Percentiles rank a stretch among this genome's conserved stretches.
Conservation (phyloP, 805 yeast species). For the Teunomyces pallodes region DNA sequence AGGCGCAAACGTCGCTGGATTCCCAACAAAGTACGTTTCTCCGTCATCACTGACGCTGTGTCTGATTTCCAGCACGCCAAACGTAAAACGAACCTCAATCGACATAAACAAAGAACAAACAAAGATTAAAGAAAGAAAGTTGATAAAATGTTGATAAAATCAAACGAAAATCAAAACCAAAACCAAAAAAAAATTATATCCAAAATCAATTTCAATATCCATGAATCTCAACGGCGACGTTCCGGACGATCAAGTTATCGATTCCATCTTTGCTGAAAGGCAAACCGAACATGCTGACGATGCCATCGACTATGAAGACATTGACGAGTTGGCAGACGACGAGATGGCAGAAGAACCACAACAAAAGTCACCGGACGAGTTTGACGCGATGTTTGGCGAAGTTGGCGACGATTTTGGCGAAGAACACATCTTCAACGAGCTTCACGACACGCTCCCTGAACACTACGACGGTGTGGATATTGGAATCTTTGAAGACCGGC, state of each 20-base stretch:
- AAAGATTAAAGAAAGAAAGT: background rate
- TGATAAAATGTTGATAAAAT: background rate
- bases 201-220: background rate
- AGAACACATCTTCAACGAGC: conserved; percentile 18
- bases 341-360: conserved; percentile 63
- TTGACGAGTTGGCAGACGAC: conserved; percentile 92
- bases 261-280: conserved; percentile 34
- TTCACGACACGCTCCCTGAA: conserved; percentile 12
- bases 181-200: background rate
- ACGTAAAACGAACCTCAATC: background rate
- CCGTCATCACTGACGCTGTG: background rate
- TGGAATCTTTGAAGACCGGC: conserved; percentile 9
- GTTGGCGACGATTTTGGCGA: conserved; percentile 21
- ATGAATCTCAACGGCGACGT: conserved; percentile 18
- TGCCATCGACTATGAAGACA: conserved; percentile 92
- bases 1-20: conserved; percentile 10
- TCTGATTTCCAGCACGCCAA: conserved; percentile 9
- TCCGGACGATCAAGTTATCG: conserved; percentile 38
- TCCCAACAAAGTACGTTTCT: conserved; percentile 17
- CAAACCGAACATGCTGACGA: conserved; percentile 76
- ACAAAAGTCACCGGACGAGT: conserved; percentile 21
- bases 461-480: conserved; percentile 20
- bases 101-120: background rate
- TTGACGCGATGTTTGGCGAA: conserved; percentile 39
- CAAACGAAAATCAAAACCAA: background rate